Conservation (phyloP, 768 basidiomycete species). For the Kwoniella dejecticola region DNA sequence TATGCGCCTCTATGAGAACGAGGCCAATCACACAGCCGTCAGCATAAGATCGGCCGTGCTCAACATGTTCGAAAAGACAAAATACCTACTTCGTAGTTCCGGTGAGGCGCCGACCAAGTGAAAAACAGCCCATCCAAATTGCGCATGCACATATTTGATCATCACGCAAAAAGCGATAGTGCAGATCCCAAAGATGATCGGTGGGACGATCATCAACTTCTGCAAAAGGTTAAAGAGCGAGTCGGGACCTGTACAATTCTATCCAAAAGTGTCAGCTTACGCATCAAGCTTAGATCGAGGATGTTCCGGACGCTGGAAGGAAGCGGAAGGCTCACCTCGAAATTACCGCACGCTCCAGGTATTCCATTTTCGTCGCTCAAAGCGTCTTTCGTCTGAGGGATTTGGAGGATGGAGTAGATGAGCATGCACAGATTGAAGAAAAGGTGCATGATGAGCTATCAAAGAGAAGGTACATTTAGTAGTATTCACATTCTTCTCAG, state of each 20-base stretch:
- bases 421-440: conserved; percentile 39
- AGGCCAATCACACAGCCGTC: background rate
- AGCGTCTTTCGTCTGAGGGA: conserved; percentile 40
- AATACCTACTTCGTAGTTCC: conserved; percentile 39
- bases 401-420: conserved; percentile 42
- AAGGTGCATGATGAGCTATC: conserved; percentile 38
- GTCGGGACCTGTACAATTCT: conserved; percentile 36
- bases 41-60: too few species aligned
- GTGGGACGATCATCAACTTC: conserved; percentile 41
- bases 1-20: conserved; percentile 29
- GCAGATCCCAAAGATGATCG: conserved; percentile 38
- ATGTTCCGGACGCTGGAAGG: background rate
- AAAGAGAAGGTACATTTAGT: background rate
- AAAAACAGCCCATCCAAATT: conserved; percentile 46
- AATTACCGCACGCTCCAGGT: conserved; percentile 30
- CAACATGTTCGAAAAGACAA: too few species aligned
- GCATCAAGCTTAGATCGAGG: background rate
- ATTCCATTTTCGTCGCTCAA: conserved; percentile 16
- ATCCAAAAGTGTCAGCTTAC: background rate
- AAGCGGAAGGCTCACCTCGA: conserved; percentile 15
- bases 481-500: too few species aligned
- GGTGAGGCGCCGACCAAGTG: conserved; percentile 41
- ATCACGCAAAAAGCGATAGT: conserved; percentile 28
- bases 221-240: conserved; percentile 32
- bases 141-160: conserved; percentile 22